Percentiles rank a stretch among this genome's conserved stretches.
Conservation (phyloP, 108 stramenopile genomes). For the Cyclotella choctawhatcheeana region DNA sequence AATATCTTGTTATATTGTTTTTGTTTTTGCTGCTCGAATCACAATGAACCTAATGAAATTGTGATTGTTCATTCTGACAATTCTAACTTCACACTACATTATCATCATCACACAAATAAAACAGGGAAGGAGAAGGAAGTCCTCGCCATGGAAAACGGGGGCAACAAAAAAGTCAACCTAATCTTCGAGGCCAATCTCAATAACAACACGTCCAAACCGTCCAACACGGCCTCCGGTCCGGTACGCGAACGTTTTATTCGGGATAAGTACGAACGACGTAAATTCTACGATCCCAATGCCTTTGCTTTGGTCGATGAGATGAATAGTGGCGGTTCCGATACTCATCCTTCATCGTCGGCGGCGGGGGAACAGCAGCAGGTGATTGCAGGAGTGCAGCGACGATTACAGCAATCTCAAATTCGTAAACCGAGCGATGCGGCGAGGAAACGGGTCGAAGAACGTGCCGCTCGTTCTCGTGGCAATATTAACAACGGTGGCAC, state of each 20-base stretch:
- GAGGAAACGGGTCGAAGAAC: slow-evolving; percentile 64
- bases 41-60: no score
- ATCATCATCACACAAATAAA: neutral
- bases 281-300: slow-evolving; percentile 73
- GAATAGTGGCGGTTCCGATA: slow-evolving; percentile 1
- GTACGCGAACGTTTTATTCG: slow-evolving; percentile 89
- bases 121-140: slow-evolving; percentile 92
- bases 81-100: neutral
- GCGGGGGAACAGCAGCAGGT: slow-evolving; percentile 31
- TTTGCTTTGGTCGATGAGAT: slow-evolving; percentile 49
- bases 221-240: slow-evolving; percentile 70
- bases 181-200: slow-evolving; percentile 85
- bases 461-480: no score
- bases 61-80: no score
- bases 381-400: slow-evolving; percentile 40
- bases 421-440: slow-evolving; percentile 82
- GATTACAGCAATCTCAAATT: slow-evolving; percentile 20
- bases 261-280: slow-evolving; percentile 93
- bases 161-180: slow-evolving; percentile 85
- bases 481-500: no score
- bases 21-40: no score
- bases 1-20: slow-evolving; percentile 8
- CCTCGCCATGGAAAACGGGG: slow-evolving; percentile 91
- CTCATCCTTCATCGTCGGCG: neutral
- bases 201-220: slow-evolving; percentile 70